A percentile compares a stretch with the other conserved stretches of the same genome.
These are phyloP conservation scores for Ganoderma meredithae DNA, from an alignment of 1,284 basidiomycete species.

Conservation along the genomic window DNA sequence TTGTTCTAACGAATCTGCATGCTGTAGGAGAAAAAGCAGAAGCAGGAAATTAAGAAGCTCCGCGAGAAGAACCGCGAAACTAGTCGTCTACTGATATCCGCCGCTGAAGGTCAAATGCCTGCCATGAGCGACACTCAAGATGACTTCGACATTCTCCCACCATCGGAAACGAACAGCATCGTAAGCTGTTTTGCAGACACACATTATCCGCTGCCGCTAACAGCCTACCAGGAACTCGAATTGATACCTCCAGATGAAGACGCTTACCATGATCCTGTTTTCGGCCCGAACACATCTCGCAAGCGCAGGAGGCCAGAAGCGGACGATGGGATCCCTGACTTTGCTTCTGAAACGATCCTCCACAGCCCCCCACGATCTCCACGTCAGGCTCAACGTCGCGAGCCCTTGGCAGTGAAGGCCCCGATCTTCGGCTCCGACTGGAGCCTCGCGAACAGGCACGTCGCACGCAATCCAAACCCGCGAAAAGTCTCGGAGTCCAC, in stretches of 20 bases:
- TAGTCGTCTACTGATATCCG: background rate
- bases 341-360: background rate
- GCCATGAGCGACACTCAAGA: background rate
- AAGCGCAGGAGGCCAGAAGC: constrained; percentile 22
- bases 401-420: background rate
- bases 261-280: background rate
- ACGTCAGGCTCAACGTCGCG: background rate
- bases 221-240: background rate
- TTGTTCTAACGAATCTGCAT: background rate
- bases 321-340: constrained; percentile 10
- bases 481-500: constrained; percentile 15
- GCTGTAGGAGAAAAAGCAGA: constrained; percentile 33
- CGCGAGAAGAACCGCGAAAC: constrained; percentile 20
- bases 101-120: constrained; percentile 1
- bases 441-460: constrained; percentile 11
- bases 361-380: constrained; percentile 4
- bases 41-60: constrained; percentile 28
- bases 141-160: constrained; percentile 1
- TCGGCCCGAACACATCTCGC: background rate
- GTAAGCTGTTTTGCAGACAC: background rate
- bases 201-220: background rate
- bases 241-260: background rate
- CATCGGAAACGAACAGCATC: background rate
- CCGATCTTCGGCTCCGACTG: constrained; percentile 25
- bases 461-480: constrained; percentile 11